phyloP scores from a whole-genome alignment of 371 early-diverging fungal genomes.

The Batrachochytrium dendrobatidis region DNA sequence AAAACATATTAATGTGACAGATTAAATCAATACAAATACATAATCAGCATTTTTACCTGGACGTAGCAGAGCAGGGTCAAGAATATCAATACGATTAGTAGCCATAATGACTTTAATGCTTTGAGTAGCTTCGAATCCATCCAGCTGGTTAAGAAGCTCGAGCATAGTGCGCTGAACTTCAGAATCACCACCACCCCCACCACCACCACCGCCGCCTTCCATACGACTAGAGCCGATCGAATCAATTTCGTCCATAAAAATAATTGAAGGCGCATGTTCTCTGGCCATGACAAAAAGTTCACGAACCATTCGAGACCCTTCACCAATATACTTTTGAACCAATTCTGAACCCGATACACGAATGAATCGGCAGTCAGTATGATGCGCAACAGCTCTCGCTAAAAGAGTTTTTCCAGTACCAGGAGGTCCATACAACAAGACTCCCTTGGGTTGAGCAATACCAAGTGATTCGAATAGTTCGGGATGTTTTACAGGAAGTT shows the following conservation, averaged over 20 bases:
- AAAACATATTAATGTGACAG: not conserved
- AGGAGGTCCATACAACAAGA: slow-evolving; percentile 98
- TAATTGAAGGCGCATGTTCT: slow-evolving; percentile 98
- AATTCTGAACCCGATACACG: slow-evolving; percentile 99
- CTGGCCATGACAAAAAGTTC: slow-evolving; percentile 99
- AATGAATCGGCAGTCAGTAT: slow-evolving; percentile 99
- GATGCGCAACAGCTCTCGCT: slow-evolving; percentile 99
- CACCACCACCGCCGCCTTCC: slow-evolving; percentile 3
- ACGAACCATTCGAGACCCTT: slow-evolving; percentile 99
- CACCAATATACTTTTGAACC: slow-evolving; percentile 99
- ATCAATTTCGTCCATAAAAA: slow-evolving; percentile 99
- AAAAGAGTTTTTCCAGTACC: slow-evolving; percentile 99
- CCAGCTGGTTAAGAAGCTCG: slow-evolving; percentile 99
- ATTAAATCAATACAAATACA: not conserved
- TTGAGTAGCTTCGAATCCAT: slow-evolving; percentile 99
- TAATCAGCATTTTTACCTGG: slow-evolving; percentile 60
- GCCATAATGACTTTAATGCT: slow-evolving; percentile 99
- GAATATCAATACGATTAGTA: slow-evolving; percentile 97
- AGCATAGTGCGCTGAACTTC: slow-evolving; percentile 99
- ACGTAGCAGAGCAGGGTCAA: slow-evolving; percentile 99
- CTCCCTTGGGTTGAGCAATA: slow-evolving; percentile 99
- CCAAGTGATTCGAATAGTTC: slow-evolving; percentile 99
- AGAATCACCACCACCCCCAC: slow-evolving; percentile 83
- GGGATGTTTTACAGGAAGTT: slow-evolving; percentile 99
- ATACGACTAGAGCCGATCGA: slow-evolving; percentile 96